Evolutionary conservation across 768 basidiomycete species (phyloP), one percentile per base, ranked within the genome.

Genomic region (Suillus bovinus): DNA sequence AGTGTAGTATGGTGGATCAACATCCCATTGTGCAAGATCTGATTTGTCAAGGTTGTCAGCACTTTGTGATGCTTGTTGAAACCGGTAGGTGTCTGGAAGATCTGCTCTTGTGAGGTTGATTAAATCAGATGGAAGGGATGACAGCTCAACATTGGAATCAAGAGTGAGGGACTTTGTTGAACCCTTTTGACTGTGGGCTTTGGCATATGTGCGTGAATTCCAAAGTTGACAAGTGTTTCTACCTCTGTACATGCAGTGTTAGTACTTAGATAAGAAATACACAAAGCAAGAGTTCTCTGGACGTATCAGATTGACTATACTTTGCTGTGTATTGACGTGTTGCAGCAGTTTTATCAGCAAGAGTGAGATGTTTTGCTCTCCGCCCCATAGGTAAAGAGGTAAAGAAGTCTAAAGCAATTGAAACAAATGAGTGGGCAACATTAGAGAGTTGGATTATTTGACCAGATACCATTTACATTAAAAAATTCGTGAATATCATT

Each of bases 41-140:
- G 54, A 62, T 57, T 62, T 42, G 17, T 62, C 39, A 11, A 62
- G 29, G 24, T 36, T 34, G 39, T 62, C 41, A 22, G 55, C 38
- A 29, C 60, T 56, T n/a, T 57, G 39, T 34, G 31, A 55, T 22
- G 54, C 53, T 42, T 61, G 16, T 33, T 42, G 38, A n/a, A 56
- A 61, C 20, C 57, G 61, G 38, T 55, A 55, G 20, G 34, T 41
- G 54, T 61, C 42, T 29, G 54, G 52, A 39, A 61, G 61, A 55
- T 38, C 33, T 14, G 29, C 20, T 22, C 17, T 58, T 24, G 57
- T 39, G 16, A 58, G 57, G 22, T 33, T 58, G 57, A 58, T 42
- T 27, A 58, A 44, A 44, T 44, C 0, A 10, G 42, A n/a, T 44
- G 42, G 42, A 44, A 44, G 42, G 42, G 42, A 44, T 44, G 42